Evolutionary conservation across 306 rosid species (phyloP).

Genomic region (Morella rubra): DNA sequence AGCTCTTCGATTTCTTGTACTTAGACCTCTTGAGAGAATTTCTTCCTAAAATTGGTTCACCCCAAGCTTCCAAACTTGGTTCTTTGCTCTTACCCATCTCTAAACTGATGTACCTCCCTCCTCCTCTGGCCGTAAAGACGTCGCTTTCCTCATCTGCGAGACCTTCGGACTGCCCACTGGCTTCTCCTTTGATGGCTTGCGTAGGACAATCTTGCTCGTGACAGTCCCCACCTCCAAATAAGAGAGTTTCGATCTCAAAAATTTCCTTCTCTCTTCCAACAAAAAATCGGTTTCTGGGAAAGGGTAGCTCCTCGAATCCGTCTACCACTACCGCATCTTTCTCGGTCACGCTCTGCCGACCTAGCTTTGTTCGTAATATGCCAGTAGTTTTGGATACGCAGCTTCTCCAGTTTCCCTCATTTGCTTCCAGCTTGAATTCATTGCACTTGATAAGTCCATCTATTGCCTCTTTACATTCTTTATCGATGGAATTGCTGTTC

Average conservation of each 20-base stretch:
- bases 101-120: conserved; percentile 64
- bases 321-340: conserved; percentile 25
- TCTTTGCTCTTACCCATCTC: conserved; percentile 69
- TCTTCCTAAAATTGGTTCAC: conserved; percentile 60
- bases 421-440: conserved; percentile 65
- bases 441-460: conserved; percentile 61
- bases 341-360: conserved; percentile 53
- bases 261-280: conserved; percentile 84
- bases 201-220: conserved; percentile 45
- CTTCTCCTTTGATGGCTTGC: conserved; percentile 44
- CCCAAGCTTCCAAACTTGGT: conserved; percentile 62
- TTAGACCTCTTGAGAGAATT: conserved; percentile 57
- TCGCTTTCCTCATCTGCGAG: conserved; percentile 83
- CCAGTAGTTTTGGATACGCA: conserved; percentile 54
- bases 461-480: conserved; percentile 64
- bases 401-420: conserved; percentile 68
- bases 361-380: conserved; percentile 66
- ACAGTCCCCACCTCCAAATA: conserved; percentile 56
- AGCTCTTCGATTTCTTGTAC: conserved; percentile 64
- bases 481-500: conserved; percentile 50
- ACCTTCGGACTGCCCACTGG: conserved; percentile 72
- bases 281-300: conserved; percentile 58
- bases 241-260: conserved; percentile 60
- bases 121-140: conserved; percentile 29
- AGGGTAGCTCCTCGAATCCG: conserved; percentile 56